Evolutionary conservation across 163 green algal species (phyloP).

Genomic region (Chlorella variabilis): DNA sequence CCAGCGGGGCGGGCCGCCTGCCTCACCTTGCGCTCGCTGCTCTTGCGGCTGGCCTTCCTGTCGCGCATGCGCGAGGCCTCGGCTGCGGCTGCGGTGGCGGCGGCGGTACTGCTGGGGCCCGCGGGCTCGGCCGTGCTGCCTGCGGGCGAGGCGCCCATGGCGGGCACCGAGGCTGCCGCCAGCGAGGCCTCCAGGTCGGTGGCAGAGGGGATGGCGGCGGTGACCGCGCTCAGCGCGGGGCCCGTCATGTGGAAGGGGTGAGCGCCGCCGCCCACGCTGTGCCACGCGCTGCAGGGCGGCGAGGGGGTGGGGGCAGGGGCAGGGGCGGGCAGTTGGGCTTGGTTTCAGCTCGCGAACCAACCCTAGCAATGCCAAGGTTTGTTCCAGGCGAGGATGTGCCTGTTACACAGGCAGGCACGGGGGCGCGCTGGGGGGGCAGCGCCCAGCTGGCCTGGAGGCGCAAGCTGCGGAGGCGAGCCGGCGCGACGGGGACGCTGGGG

Average conservation of each 20-base stretch:
- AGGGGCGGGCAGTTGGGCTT: too few species aligned
- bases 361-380: background rate
- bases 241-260: conserved; percentile 6
- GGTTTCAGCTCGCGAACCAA: background rate
- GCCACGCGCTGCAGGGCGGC: conserved; percentile 10
- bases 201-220: conserved; percentile 19
- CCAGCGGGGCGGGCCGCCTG: background rate
- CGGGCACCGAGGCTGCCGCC: background rate
- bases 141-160: background rate
- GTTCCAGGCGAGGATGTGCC: too few species aligned
- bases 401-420: too few species aligned
- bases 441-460: too few species aligned
- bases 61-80: background rate
- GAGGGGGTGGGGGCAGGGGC: background rate
- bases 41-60: conserved; percentile 5
- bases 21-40: background rate
- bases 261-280: background rate
- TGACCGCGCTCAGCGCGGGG: background rate
- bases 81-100: background rate
- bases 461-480: background rate
- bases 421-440: too few species aligned
- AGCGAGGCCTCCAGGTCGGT: conserved; percentile 30
- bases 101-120: background rate
- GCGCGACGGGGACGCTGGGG: too few species aligned
- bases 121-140: background rate